Conservation (phyloP, 2,329 filamentous ascomycete species). For the Fusarium piperis region DNA sequence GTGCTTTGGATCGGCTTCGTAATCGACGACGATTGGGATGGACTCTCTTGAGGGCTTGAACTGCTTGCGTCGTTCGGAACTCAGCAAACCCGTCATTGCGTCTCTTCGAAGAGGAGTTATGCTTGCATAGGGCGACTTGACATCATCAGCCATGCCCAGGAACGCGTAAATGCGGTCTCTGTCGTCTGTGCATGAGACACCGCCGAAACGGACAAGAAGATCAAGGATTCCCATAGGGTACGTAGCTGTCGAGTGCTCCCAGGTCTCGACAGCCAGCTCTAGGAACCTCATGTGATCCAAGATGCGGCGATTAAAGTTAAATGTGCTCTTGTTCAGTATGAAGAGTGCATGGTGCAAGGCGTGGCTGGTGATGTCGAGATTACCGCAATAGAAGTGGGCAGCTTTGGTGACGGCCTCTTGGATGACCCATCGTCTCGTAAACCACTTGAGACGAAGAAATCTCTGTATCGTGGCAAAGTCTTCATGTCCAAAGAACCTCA, state of each 20-base stretch:
- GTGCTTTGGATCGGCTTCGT: background rate
- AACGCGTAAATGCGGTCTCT: background rate
- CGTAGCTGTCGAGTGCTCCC: background rate
- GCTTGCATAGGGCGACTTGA: background rate
- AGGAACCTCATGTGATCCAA: background rate
- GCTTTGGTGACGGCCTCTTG: background rate
- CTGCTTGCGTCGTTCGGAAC: background rate
- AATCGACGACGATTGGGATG: background rate
- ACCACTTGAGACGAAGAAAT: background rate
- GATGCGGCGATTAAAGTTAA: background rate
- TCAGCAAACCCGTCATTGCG: background rate
- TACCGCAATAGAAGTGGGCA: background rate
- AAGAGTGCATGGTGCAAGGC: background rate
- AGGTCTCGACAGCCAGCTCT: background rate
- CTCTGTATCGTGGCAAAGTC: background rate
- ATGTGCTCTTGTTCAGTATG: background rate
- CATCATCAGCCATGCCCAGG: background rate
- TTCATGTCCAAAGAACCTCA: background rate
- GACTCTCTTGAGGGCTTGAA: background rate
- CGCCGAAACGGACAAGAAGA: background rate
- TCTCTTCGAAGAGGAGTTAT: background rate
- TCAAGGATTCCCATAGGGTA: background rate
- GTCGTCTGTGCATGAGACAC: background rate
- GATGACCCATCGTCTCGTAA: background rate
- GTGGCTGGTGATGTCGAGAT: background rate